Evolutionary conservation across 345 rosid genomes (phyloP).

Genomic region (Hirschfeldia incana): DNA sequence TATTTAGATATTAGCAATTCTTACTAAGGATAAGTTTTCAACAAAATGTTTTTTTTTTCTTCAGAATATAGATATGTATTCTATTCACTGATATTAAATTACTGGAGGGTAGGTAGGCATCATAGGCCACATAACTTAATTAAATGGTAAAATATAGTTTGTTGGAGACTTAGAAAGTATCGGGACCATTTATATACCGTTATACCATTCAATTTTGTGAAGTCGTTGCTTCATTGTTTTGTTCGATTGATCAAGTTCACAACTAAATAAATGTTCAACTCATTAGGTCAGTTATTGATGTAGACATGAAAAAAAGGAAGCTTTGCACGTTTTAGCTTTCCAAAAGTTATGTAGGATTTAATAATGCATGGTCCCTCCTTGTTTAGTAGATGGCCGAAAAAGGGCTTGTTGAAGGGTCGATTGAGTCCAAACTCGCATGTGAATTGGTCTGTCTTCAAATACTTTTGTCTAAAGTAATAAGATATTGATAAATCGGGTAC

Average conservation of each 20-base stretch:
- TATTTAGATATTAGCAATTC: too few species aligned
- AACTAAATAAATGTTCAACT: constrained; percentile 19
- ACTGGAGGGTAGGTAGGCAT: too few species aligned
- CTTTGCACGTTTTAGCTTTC: constrained; percentile 40
- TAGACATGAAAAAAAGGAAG: constrained; percentile 32
- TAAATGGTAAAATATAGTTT: too few species aligned
- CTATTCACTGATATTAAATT: too few species aligned
- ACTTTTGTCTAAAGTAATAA: constrained; percentile 30
- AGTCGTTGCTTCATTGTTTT: constrained; percentile 21
- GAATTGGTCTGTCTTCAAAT: constrained; percentile 27
- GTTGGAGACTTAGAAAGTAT: background rate
- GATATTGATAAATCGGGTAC: constrained; percentile 14
- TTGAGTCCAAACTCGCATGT: constrained; percentile 33
- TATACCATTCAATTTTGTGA: constrained; percentile 33
- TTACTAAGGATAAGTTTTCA: too few species aligned
- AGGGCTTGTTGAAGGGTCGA: constrained; percentile 21
- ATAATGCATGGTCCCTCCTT: constrained; percentile 26
- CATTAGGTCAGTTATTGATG: constrained; percentile 26
- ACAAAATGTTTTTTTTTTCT: too few species aligned
- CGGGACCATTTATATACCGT: constrained; percentile 26
- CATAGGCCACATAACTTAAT: too few species aligned
- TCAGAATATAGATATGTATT: too few species aligned
- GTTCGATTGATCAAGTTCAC: constrained; percentile 16
- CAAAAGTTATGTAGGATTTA: constrained; percentile 19
- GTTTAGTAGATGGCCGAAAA: constrained; percentile 21